These are phyloP conservation scores for Paraphoma sp. DNA, from an alignment of 2,329 filamentous ascomycete genomes.

Conservation along the genomic window DNA sequence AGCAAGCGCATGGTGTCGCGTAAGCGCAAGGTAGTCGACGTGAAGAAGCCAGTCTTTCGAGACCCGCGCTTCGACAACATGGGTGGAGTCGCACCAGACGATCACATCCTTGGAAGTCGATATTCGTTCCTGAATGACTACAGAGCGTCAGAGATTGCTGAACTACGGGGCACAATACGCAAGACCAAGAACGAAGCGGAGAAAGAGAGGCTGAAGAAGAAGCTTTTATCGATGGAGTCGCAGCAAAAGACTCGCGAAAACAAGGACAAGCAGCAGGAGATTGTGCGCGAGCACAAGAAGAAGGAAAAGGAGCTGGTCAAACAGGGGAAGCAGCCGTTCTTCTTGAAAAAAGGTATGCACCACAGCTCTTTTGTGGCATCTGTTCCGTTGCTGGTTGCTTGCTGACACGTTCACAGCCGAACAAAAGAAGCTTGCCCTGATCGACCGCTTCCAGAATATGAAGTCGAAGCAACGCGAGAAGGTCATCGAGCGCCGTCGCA, in stretches of 20 bases:
- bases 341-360: slow-evolving; percentile 74
- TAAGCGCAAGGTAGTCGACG: slow-evolving; percentile 73
- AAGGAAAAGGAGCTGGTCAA: slow-evolving; percentile 84
- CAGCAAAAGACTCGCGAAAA: slow-evolving; percentile 72
- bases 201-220: slow-evolving; percentile 74
- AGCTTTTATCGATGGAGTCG: slow-evolving; percentile 80
- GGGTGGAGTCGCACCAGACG: slow-evolving; percentile 61
- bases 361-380: neutral
- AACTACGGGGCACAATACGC: slow-evolving; percentile 72
- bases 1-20: slow-evolving; percentile 85
- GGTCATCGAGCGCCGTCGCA: slow-evolving; percentile 83
- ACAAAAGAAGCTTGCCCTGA: slow-evolving; percentile 83
- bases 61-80: slow-evolving; percentile 89
- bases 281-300: slow-evolving; percentile 77
- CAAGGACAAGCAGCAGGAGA: slow-evolving; percentile 72
- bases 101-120: slow-evolving; percentile 68
- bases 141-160: slow-evolving; percentile 79
- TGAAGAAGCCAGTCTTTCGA: slow-evolving; percentile 66
- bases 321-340: slow-evolving; percentile 92
- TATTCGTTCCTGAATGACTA: slow-evolving; percentile 92
- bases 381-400: neutral
- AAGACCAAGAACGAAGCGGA: slow-evolving; percentile 68
- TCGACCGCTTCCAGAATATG: slow-evolving; percentile 82
- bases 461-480: slow-evolving; percentile 84
- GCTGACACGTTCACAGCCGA: slow-evolving; percentile 61